Percentiles rank a stretch among this genome's conserved stretches.
Evolutionary conservation across 2,329 filamentous ascomycete species (phyloP).

Genomic region (Cordyceps cicadae): DNA sequence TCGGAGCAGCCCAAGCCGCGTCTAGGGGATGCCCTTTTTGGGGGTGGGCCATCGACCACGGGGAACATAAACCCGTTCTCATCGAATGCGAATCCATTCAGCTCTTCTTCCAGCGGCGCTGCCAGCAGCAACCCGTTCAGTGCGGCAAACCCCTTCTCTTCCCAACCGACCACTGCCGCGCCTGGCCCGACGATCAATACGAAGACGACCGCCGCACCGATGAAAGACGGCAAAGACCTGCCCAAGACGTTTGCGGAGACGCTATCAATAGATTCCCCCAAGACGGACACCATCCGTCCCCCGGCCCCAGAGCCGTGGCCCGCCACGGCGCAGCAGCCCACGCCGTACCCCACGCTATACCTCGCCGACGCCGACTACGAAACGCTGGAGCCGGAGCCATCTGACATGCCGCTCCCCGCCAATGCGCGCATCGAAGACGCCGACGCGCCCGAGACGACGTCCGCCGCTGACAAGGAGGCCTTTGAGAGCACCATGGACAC

Average conservation of each 20-base stretch:
- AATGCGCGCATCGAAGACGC: conserved; percentile 36
- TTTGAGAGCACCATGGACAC: conserved; percentile 70
- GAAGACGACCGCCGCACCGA: conserved; percentile 1
- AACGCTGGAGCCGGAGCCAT: conserved; percentile 57
- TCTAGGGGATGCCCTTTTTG: conserved; percentile 63
- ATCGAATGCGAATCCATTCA: conserved; percentile 41
- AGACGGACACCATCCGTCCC: conserved; percentile 18
- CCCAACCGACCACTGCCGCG: conserved; percentile 15
- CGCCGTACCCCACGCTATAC: conserved; percentile 67
- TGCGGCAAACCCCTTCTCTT: conserved; percentile 22
- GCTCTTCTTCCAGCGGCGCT: conserved; percentile 19
- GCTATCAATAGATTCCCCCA: conserved; percentile 60
- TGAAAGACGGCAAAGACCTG: conserved; percentile 23
- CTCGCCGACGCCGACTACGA: conserved; percentile 88
- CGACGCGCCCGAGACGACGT: conserved; percentile 29
- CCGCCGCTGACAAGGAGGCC: conserved; percentile 55
- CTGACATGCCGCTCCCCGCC: conserved; percentile 42
- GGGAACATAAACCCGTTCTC: conserved; percentile 51
- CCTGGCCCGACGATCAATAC: conserved; percentile 20
- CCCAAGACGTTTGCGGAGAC: conserved; percentile 63
- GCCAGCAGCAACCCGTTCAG: conserved; percentile 22
- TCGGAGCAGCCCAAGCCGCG: conserved; percentile 30
- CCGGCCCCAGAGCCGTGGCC: conserved; percentile 68
- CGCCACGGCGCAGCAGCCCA: conserved; percentile 50
- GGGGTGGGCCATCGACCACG: conserved; percentile 42